Percentiles rank a stretch among this genome's conserved stretches.
phyloP scores from a whole-genome alignment of 169 alveolate species.

The Cryptosporidium parvum region DNA sequence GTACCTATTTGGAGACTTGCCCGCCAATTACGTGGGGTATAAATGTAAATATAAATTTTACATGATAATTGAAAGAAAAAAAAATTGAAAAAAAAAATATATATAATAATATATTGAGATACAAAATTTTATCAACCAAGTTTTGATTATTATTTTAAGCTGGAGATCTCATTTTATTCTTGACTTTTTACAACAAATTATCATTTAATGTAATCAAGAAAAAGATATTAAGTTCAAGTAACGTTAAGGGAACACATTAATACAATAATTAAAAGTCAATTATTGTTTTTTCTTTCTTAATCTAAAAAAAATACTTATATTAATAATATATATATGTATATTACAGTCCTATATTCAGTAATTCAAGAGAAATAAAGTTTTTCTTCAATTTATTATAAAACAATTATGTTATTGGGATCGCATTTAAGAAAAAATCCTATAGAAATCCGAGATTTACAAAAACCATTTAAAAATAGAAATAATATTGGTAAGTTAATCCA shows the following conservation, averaged over 20 bases:
- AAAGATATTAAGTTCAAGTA: not conserved
- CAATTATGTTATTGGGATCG: conserved; percentile 43
- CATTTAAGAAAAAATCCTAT: conserved; percentile 29
- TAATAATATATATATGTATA: too few species aligned
- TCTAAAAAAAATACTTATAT: not conserved
- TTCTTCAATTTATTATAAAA: not conserved
- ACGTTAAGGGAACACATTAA: not conserved
- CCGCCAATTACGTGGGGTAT: conserved; percentile 47
- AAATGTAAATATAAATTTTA: too few species aligned
- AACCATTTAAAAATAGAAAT: not conserved
- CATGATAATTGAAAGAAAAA: not conserved
- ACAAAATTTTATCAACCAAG: not conserved
- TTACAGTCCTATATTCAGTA: too few species aligned
- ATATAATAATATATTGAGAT: not conserved
- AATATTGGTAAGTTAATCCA: conserved; percentile 3
- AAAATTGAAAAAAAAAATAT: too few species aligned
- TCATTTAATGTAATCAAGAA: not conserved
- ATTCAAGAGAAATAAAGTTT: not conserved
- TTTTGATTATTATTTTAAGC: not conserved
- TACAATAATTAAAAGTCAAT: too few species aligned
- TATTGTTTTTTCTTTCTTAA: not conserved
- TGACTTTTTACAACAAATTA: not conserved
- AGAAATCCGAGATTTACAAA: conserved; percentile 22
- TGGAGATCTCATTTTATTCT: too few species aligned
- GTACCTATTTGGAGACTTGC: not conserved